A percentile compares a stretch with the other conserved stretches of the same genome.
Conservation (phyloP, 805 yeast genomes). For the Maudiozyma bulderi region DNA sequence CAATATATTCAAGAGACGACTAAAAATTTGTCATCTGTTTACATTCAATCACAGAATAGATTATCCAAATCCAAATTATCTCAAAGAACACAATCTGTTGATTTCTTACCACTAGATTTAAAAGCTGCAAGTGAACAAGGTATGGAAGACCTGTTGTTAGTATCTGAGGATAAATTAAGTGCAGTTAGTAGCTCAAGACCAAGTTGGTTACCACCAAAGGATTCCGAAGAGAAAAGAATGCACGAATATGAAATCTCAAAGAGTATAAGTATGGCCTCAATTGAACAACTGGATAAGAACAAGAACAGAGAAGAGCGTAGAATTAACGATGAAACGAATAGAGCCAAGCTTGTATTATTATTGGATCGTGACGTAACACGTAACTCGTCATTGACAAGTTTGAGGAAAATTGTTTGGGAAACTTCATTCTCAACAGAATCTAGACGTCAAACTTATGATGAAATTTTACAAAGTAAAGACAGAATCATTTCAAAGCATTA, state of each 20-base stretch:
- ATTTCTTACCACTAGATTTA: constrained; percentile 31
- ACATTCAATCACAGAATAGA: constrained; percentile 31
- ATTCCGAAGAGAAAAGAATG: constrained; percentile 37
- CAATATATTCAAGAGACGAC: constrained; percentile 30
- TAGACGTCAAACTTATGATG: constrained; percentile 16
- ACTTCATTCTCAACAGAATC: constrained; percentile 19
- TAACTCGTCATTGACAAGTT: constrained; percentile 19
- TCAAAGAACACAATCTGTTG: constrained; percentile 29
- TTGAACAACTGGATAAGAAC: constrained; percentile 26
- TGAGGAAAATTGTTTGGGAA: constrained; percentile 26
- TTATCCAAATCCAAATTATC: constrained; percentile 31
- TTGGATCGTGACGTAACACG: constrained; percentile 27
- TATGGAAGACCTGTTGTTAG: constrained; percentile 49
- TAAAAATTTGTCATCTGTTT: constrained; percentile 33
- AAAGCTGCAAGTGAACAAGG: constrained; percentile 32
- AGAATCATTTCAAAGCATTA: constrained; percentile 17
- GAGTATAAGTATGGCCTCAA: constrained; percentile 27
- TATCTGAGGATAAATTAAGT: constrained; percentile 52
- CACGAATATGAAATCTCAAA: constrained; percentile 50
- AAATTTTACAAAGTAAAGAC: constrained; percentile 18
- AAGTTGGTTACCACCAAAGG: constrained; percentile 62
- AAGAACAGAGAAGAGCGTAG: constrained; percentile 20
- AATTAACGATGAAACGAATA: constrained; percentile 21
- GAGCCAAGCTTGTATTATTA: constrained; percentile 18
- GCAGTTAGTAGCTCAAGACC: constrained; percentile 55